Conservation (phyloP, 2,329 filamentous ascomycete species). For the Nannizziopsis arthrosporioides region DNA sequence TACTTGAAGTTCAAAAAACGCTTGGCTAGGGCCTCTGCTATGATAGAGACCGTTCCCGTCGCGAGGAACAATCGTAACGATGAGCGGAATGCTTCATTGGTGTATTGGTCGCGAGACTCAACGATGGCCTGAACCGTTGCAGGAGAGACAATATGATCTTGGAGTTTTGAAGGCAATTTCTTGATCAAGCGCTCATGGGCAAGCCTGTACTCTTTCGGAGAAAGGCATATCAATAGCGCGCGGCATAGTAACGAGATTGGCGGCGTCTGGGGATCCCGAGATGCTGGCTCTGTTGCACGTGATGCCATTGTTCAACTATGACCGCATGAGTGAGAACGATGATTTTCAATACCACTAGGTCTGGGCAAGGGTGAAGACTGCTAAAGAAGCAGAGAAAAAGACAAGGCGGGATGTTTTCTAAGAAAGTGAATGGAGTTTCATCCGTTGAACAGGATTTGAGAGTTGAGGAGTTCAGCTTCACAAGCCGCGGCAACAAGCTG, state of each 20-base stretch:
- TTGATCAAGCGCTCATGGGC: conserved; percentile 76
- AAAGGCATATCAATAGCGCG: conserved; percentile 70
- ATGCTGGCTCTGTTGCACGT: conserved; percentile 3
- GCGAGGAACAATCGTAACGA: conserved; percentile 58
- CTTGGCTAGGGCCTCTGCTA: conserved; percentile 42
- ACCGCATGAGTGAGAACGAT: not conserved
- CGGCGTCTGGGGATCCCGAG: not conserved
- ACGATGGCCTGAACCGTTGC: conserved; percentile 42
- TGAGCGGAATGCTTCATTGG: conserved; percentile 57
- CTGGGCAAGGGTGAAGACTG: not conserved
- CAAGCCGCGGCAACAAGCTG: too few species aligned
- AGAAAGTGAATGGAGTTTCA: not conserved
- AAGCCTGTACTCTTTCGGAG: conserved; percentile 72
- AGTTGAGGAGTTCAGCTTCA: too few species aligned
- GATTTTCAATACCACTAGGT: not conserved
- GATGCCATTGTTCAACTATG: conserved; percentile 7
- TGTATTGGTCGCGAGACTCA: conserved; percentile 51
- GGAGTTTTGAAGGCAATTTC: conserved; percentile 48
- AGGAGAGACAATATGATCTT: conserved; percentile 43
- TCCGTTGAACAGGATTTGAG: too few species aligned
- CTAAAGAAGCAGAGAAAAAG: not conserved
- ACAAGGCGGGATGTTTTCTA: not conserved
- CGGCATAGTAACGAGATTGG: conserved; percentile 53
- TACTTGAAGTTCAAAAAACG: conserved; percentile 9
- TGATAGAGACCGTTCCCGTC: conserved; percentile 52